phyloP scores from a whole-genome alignment of 371 early-diverging fungal species.

The Apophysomyces ossiformis region DNA sequence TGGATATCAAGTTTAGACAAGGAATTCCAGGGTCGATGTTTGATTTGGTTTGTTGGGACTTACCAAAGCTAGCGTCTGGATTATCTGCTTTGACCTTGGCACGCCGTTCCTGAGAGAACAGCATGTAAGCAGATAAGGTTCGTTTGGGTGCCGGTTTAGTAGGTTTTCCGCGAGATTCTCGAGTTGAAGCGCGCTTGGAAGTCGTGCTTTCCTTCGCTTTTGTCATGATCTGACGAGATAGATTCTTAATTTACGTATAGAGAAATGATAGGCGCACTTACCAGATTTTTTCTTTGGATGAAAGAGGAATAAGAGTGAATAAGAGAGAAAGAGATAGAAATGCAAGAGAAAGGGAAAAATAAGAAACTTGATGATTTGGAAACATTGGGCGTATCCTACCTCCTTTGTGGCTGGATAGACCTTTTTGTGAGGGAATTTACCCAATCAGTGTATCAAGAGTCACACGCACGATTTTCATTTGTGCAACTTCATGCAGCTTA shows the following conservation, averaged over 20 bases:
- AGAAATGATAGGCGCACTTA: neutral
- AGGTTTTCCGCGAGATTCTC: neutral
- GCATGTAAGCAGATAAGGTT: constrained; percentile 81
- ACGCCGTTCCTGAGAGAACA: constrained; percentile 79
- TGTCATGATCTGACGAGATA: neutral
- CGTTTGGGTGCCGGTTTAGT: constrained; percentile 67
- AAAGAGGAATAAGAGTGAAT: constrained; percentile 3
- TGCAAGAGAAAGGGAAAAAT: constrained; percentile 1
- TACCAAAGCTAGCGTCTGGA: constrained; percentile 83
- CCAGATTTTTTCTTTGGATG: neutral
- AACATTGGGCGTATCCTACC: neutral
- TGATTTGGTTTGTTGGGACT: constrained; percentile 10
- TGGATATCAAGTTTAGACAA: constrained; percentile 17
- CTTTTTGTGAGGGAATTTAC: too few species aligned
- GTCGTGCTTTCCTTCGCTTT: constrained; percentile 19
- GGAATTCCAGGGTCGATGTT: too few species aligned
- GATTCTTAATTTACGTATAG: neutral
- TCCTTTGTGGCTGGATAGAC: neutral
- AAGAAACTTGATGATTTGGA: neutral
- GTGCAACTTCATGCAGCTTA: too few species aligned
- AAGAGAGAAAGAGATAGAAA: constrained; percentile 1
- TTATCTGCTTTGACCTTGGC: constrained; percentile 71
- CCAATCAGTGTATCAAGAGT: too few species aligned
- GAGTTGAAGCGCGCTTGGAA: constrained; percentile 19
- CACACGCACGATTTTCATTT: too few species aligned